Base-by-base conservation (phyloP, 805 yeast genomes). In the Brettanomyces naardenensis region DNA sequence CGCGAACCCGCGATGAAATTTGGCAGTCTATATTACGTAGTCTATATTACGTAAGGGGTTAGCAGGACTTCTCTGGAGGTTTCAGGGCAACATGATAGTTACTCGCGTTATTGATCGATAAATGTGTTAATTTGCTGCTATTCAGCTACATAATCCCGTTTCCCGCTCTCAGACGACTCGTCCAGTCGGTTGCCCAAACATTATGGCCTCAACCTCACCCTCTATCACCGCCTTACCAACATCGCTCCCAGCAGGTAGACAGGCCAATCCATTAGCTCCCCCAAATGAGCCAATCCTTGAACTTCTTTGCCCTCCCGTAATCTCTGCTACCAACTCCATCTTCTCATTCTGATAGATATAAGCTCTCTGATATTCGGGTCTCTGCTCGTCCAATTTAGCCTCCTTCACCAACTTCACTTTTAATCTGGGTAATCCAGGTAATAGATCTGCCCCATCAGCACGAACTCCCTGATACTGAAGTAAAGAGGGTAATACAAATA, bases 291-390 rank as follows among this genome's bases (percentile, higher is more conserved):
- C 69, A 9, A 73, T 64, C 17, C 73, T 51, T 38, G 74, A 66
- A 40, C 75, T 69, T 39, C 79, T 51, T 45, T 73, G 79, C 41
- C 62, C 61, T 1, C 79, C 79, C 0, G 78, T 71, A 11, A 64
- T 59, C 18, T 47, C 44, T 4, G 75, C 74, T 2, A 55, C 40
- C 32, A 69, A 46, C 4, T 62, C 57, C 28, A 30, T 31, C 13
- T 36, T 38, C 5, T 31, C 33, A 19, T 37, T 41, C 30, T 63
- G 69, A 9, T 37, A 39, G 4, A 68, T 51, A 10, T 37, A 35
- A 2, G 64, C 77, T 15, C 79, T 47, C 36, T 72, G 77, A 47
- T 66, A 73, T 41, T 73, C 78, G 1, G 75, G 74, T 17, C 79
- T 49, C 23, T 38, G 41, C 4, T 72, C 61, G 44, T 73, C 79